Evolutionary conservation across 2,329 filamentous ascomycete genomes (phyloP).

Genomic region (Ascocoryne sarcoides): DNA sequence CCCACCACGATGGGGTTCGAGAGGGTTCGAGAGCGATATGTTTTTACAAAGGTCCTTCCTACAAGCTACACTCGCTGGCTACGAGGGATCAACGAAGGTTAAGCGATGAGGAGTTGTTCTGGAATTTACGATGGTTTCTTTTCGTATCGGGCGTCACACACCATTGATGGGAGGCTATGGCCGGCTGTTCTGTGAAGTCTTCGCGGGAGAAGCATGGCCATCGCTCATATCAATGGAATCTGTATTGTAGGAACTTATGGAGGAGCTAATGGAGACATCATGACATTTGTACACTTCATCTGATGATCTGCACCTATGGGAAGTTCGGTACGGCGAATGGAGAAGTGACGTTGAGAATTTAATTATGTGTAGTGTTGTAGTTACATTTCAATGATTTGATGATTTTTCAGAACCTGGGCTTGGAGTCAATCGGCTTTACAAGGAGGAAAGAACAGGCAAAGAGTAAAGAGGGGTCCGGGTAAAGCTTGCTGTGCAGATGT

Average conservation of each 20-base stretch:
- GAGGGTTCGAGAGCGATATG: no score
- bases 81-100: slow-evolving; percentile 30
- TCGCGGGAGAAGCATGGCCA: slow-evolving; percentile 8
- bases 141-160: slow-evolving; percentile 23
- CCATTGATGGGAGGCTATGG: slow-evolving; percentile 12
- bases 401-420: no score
- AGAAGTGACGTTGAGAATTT: no score
- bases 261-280: slow-evolving; percentile 25
- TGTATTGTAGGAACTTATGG: slow-evolving; percentile 27
- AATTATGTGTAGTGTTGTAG: no score
- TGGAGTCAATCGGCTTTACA: no score
- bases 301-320: no score
- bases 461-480: no score
- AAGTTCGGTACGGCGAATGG: no score
- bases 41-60: slow-evolving; percentile 31
- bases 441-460: no score
- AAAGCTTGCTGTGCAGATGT: no score
- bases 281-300: slow-evolving; percentile 14
- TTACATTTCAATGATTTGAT: no score
- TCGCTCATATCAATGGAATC: slow-evolving; percentile 14
- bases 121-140: slow-evolving; percentile 26
- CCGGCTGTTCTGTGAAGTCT: slow-evolving; percentile 8
- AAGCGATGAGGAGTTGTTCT: slow-evolving; percentile 31
- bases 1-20: no score
- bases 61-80: slow-evolving; percentile 31